Percentiles rank a stretch among this genome's conserved stretches.
Evolutionary conservation across 148 eudicot genomes (phyloP).

Genomic region (Diospyros lotus): DNA sequence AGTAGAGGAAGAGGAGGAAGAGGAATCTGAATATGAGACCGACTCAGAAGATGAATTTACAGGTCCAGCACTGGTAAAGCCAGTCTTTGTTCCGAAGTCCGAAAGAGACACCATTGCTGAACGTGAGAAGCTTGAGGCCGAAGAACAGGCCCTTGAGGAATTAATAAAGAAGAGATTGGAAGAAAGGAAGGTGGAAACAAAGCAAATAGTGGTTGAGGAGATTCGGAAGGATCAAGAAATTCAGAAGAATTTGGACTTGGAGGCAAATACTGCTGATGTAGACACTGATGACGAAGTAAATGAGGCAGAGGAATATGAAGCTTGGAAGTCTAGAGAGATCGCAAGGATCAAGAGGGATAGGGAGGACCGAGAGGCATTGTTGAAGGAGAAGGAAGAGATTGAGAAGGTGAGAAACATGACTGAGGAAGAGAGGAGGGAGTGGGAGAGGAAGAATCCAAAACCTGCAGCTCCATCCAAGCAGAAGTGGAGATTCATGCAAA

Average conservation of each 20-base stretch:
- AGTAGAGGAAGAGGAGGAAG: constrained; percentile 15
- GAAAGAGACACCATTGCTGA: constrained; percentile 18
- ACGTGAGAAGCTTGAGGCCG: constrained; percentile 20
- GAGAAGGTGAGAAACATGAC: constrained; percentile 94
- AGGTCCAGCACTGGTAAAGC: constrained; percentile 13
- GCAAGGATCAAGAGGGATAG: constrained; percentile 91
- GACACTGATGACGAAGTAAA: constrained; percentile 91
- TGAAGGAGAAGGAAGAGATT: constrained; percentile 92
- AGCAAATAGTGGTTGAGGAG: constrained; percentile 17
- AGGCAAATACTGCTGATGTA: constrained; percentile 64
- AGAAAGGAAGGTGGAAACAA: constrained; percentile 17
- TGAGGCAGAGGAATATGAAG: constrained; percentile 91
- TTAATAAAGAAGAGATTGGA: constrained; percentile 11
- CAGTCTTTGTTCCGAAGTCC: constrained; percentile 19
- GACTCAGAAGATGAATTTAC: constrained; percentile 15
- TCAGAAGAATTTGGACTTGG: constrained; percentile 20
- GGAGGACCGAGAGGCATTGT: constrained; percentile 70
- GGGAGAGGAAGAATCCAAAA: constrained; percentile 87
- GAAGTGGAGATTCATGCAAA: constrained; percentile 97
- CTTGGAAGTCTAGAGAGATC: constrained; percentile 85
- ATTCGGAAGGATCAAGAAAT: constrained; percentile 14
- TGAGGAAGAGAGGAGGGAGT: constrained; percentile 89
- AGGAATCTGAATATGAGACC: constrained; percentile 18
- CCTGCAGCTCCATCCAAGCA: constrained; percentile 40
- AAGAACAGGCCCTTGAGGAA: constrained; percentile 18